Percentiles rank a stretch among this genome's conserved stretches.
phyloP scores from a whole-genome alignment of 2,329 filamentous ascomycete genomes.

The Cladosporium velox region DNA sequence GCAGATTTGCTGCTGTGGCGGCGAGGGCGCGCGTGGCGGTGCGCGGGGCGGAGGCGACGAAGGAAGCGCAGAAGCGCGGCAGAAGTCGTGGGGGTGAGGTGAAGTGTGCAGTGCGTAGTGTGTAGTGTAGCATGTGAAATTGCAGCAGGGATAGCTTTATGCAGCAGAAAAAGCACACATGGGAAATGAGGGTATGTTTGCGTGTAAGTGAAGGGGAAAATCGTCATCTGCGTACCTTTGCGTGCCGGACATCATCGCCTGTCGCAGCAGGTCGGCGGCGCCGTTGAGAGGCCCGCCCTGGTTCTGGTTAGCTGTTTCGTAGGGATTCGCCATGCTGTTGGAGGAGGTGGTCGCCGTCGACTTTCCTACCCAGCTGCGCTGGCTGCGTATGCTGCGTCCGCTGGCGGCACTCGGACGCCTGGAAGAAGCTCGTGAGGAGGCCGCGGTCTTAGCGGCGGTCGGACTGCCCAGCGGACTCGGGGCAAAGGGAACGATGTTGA shows the following conservation, averaged over 20 bases:
- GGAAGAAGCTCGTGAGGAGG: slow-evolving; percentile 25
- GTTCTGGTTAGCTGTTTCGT: slow-evolving; percentile 47
- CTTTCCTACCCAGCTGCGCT: slow-evolving; percentile 29
- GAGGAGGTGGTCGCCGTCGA: slow-evolving; percentile 27
- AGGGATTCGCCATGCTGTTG: slow-evolving; percentile 27
- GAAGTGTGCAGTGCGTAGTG: neutral
- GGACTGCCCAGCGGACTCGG: slow-evolving; percentile 24
- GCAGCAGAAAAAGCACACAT: slow-evolving; percentile 2
- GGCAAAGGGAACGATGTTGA: slow-evolving; percentile 20
- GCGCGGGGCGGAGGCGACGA: slow-evolving; percentile 9
- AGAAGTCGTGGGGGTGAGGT: slow-evolving; percentile 15
- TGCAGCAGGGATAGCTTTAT: slow-evolving; percentile 11
- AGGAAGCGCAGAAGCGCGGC: slow-evolving; percentile 2
- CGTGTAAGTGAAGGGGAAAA: neutral
- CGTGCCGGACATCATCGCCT: slow-evolving; percentile 49
- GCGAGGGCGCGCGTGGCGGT: slow-evolving; percentile 17
- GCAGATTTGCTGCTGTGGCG: slow-evolving; percentile 22
- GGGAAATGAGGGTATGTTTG: neutral
- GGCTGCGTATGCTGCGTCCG: slow-evolving; percentile 26
- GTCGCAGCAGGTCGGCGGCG: slow-evolving; percentile 60
- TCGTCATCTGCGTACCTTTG: slow-evolving; percentile 53
- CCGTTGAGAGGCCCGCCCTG: slow-evolving; percentile 29
- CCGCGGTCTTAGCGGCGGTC: slow-evolving; percentile 18
- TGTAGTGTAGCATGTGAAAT: slow-evolving; percentile 23
- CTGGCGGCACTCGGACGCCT: slow-evolving; percentile 24